Evolutionary conservation across 345 rosid genomes (phyloP), one percentile per base, ranked within the genome.

Genomic region (Bretschneidera sinensis): DNA sequence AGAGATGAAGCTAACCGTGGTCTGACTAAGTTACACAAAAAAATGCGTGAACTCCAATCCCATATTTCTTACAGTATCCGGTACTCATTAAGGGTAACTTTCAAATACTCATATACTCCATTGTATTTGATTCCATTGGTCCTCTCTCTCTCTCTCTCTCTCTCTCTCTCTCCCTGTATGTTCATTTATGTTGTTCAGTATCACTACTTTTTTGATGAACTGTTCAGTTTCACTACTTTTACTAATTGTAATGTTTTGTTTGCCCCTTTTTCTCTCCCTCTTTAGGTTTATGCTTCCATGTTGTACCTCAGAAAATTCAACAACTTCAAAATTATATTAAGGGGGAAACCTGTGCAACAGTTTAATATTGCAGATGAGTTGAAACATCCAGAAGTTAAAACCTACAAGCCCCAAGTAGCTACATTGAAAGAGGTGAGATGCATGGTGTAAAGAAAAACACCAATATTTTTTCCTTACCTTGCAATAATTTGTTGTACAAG

Each of bases 261-360:
- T 48, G 20, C 60, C 71, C 24, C 53, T 57, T 34, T 20, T 17
- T 4, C 70, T 72, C 69, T 39, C 51, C 20, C 8, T 72, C 60
- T 56, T 55, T 66, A 92, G 98, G 97, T 89, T 54, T 92, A 92
- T 68, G 81, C 83, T 66, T 89, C 98, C 24, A 69, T 89, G 56
- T 66, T 92, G 73, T 92, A 92, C 63, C 84, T 92, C 61, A 71
- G 84, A 67, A 82, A 80, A 71, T 92, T 92, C 74, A 65, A 76
- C 47, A 83, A 79, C 63, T 92, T 92, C 81, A 81, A 74, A 51
- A 85, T 92, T 67, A 60, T 92, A 51, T 74, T 89, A 66, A 87
- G 97, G 69, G 94, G 97, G 49, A 83, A 81, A 73, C 90, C 87
- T 59, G 79, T 92, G 15, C 61, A 82, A 75, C 97, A 92, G 77